phyloP scores from a whole-genome alignment of 306 rosid genomes.

The Fagus sylvatica region DNA sequence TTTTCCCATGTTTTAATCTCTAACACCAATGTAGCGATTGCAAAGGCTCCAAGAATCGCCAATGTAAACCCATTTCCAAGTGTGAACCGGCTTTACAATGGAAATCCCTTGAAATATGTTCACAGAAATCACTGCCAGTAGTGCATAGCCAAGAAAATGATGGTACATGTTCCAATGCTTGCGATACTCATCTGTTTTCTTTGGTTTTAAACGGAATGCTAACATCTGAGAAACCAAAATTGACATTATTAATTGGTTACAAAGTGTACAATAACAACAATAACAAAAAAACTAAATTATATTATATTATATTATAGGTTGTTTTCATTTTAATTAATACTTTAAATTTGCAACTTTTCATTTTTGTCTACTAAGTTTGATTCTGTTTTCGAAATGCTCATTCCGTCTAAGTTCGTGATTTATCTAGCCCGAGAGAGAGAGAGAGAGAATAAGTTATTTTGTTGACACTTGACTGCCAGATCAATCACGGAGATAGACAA shows the following conservation, averaged over 20 bases:
- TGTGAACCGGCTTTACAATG: slow-evolving; percentile 47
- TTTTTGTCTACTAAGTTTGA: no score
- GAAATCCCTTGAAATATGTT: slow-evolving; percentile 75
- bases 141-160: slow-evolving; percentile 75
- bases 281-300: neutral
- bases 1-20: slow-evolving; percentile 60
- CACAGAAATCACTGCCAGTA: slow-evolving; percentile 41
- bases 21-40: slow-evolving; percentile 25
- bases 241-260: no score
- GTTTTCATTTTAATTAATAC: no score
- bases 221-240: slow-evolving; percentile 48
- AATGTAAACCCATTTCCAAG: slow-evolving; percentile 57
- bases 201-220: slow-evolving; percentile 57
- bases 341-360: no score
- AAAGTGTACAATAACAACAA: neutral
- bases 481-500: no score
- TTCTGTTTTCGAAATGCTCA: no score
- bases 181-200: slow-evolving; percentile 41
- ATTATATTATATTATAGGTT: no score
- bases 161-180: slow-evolving; percentile 91
- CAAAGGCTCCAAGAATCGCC: slow-evolving; percentile 51
- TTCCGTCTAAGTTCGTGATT: no score
- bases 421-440: no score
- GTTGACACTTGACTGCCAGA: no score
- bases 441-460: no score